A percentile compares a stretch with the other conserved stretches of the same genome.
Conservation (phyloP, 176 grass and related monocot genomes). For the Sorghum bicolor region Sorghum_bicolor_NCBIv3 NC_012870.2:59980501-59981000, state of each 20-base stretch:
- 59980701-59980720: not conserved
- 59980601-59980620: not conserved
- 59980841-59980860: too few species aligned
- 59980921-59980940: not conserved
- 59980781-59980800: not conserved
- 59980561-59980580: not conserved
- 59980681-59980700: not conserved
- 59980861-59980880: not conserved
- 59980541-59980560: not conserved
- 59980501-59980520: too few species aligned
- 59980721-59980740: not conserved
- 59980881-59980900: not conserved
- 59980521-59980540: not conserved
- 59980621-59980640: not conserved
- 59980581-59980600: not conserved
- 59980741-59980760: not conserved
- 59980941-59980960: too few species aligned
- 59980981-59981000: too few species aligned
- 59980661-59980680: not conserved
- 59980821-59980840: too few species aligned
- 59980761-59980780: not conserved
- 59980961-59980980: not conserved
- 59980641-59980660: too few species aligned
- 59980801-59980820: not conserved
- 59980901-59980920: not conserved